Base-by-base conservation (phyloP, 192 early-diverging fungal species). In the Umbelopsis ramanniana region DNA sequence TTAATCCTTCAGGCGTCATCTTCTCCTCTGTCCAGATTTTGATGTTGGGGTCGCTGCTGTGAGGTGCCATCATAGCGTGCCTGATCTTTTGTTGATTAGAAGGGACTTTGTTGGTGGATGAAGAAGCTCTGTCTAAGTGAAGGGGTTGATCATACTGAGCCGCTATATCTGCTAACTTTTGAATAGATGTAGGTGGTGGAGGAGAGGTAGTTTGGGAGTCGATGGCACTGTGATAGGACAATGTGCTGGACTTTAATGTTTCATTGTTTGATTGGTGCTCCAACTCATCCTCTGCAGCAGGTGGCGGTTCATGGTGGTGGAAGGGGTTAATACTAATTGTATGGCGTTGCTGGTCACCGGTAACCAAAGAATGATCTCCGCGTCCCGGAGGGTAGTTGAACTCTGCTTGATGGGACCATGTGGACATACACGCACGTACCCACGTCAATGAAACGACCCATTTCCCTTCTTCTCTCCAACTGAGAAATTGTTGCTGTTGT, bases 321-420 rank as follows among this genome's bases (percentile, higher is more conserved):
- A 63, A 63, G 8, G 57, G 57, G 33, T 63, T 63, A 0, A 29
- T 63, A 19, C 57, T 63, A n/a, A 63, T 37, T 14, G 15, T 63
- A 63, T 37, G 26, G 15, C 29, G 15, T 37, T 63, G 57, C 3
- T 29, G 8, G 33, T 37, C 17, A n/a, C 57, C 57, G 33, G 57
- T 63, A n/a, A 63, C 26, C 5, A 63, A 15, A 8, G 57, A 63
- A 7, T 63, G 57, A 63, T 63, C 57, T 63, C 57, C 57, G 57
- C 57, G 57, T 63, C 57, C 57, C 57, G 57, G 57, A 63, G 57
- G 57, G 35, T 63, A 26, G 17, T 63, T 63, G 35, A 63, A 63
- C 29, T 63, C 57, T 63, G 57, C 24, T 35, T 63, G 57, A 29
- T 29, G 57, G 15, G 57, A 63, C 57, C 57, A 63, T 63, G 57